Evolutionary conservation across 805 yeast species (phyloP).

Genomic region (Phaffomyces antillensis): DNA sequence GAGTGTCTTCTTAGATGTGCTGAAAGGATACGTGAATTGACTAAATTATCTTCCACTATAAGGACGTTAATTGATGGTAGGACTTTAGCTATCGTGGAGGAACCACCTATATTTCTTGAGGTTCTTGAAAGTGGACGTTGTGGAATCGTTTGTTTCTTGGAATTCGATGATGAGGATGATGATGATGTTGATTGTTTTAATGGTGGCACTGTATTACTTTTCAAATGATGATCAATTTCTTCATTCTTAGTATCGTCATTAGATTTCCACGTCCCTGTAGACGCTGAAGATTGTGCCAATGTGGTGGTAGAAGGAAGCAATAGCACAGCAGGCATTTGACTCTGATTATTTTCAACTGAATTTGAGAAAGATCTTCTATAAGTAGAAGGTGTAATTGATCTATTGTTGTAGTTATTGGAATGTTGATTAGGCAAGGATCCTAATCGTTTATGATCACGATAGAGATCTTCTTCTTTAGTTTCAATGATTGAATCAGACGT

Average conservation of each 20-base stretch:
- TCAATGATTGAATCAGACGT: slow-evolving; percentile 20
- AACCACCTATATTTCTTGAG: slow-evolving; percentile 8
- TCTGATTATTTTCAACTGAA: slow-evolving; percentile 9
- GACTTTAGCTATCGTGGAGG: slow-evolving; percentile 44
- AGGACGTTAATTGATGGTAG: slow-evolving; percentile 85
- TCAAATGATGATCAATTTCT: too few species aligned
- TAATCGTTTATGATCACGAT: slow-evolving; percentile 10
- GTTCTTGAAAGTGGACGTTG: neutral
- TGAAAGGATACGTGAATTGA: slow-evolving; percentile 86
- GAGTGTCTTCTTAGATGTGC: slow-evolving; percentile 81
- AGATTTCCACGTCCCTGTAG: neutral
- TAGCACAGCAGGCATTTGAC: slow-evolving; percentile 15
- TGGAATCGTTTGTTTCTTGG: neutral
- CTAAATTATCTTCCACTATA: slow-evolving; percentile 93
- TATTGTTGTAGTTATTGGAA: slow-evolving; percentile 11
- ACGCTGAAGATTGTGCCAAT: neutral
- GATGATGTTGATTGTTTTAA: neutral
- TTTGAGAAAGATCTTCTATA: slow-evolving; percentile 2
- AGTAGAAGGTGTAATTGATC: slow-evolving; percentile 17
- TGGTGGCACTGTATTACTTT: neutral
- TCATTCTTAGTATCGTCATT: too few species aligned
- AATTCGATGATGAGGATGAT: neutral
- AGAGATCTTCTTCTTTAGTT: slow-evolving; percentile 17
- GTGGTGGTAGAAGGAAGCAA: slow-evolving; percentile 14
- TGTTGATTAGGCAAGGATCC: slow-evolving; percentile 14